Evolutionary conservation across 305 asterid genomes (phyloP).

Genomic region (Fraxinus baroniana): DNA sequence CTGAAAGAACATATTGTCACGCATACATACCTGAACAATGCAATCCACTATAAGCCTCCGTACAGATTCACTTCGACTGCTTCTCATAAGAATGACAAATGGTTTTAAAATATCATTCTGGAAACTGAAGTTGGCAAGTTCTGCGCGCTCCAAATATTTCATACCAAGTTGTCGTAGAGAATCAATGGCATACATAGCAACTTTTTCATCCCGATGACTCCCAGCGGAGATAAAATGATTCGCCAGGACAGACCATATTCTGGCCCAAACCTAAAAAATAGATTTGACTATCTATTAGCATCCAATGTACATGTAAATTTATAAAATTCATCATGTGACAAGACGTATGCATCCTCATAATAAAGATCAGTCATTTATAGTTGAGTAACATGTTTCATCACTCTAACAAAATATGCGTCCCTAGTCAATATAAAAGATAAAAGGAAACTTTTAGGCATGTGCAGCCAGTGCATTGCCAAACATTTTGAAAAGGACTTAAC

Average conservation of each 20-base stretch:
- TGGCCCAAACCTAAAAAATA: slow-evolving; percentile 90
- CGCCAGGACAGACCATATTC: slow-evolving; percentile 98
- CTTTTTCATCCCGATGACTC: slow-evolving; percentile 99
- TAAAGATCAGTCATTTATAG: slow-evolving; percentile 3
- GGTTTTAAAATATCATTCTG: slow-evolving; percentile 99
- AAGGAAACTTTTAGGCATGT: neutral
- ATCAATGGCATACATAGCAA: slow-evolving; percentile 99
- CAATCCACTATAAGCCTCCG: slow-evolving; percentile 98
- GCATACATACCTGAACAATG: slow-evolving; percentile 83
- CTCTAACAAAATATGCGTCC: neutral
- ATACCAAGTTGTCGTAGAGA: slow-evolving; percentile 96
- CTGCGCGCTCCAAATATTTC: slow-evolving; percentile 99
- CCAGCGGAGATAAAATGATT: slow-evolving; percentile 98
- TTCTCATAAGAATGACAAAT: slow-evolving; percentile 92
- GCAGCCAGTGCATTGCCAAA: neutral
- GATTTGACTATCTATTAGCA: slow-evolving; percentile 20
- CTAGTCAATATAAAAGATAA: neutral
- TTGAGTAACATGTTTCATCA: neutral
- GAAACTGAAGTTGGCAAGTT: slow-evolving; percentile 98
- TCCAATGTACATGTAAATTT: slow-evolving; percentile 8
- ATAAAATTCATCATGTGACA: slow-evolving; percentile 12
- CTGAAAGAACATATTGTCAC: slow-evolving; percentile 25
- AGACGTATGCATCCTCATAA: slow-evolving; percentile 12
- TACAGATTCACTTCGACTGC: slow-evolving; percentile 84
- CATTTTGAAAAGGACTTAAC: neutral